Evolutionary conservation across 169 alveolate genomes (phyloP), one percentile per base, ranked within the genome.

Genomic region (Plasmodium falciparum): DNA sequence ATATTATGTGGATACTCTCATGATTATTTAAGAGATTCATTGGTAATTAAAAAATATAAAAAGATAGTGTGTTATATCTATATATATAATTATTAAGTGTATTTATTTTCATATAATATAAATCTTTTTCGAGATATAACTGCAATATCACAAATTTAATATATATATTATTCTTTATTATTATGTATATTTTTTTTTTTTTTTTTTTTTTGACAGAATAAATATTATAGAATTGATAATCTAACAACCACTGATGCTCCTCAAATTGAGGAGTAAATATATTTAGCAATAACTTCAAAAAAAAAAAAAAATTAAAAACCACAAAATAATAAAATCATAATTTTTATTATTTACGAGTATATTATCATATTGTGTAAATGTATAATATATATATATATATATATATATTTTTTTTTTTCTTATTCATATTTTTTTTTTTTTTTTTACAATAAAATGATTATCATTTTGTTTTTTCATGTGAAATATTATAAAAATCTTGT

Each of bases 1-100:
- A 83, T 83, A 43, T 65, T 83, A 39, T 83, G 91, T 49, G 91
- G 91, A 26, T 83, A 83, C 26, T 83, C 91, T 17, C 91, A 83
- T 63, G 91, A 83, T 47, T 83, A 83, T 49, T 63, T 83, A 65
- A 83, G 58, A 67, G 91, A 83, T 69, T 83, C 91, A n/a, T 49
- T 83, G 63, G 89, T 76, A 76, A 76, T 63, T 33, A 73, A 12
- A 17, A 62, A 62, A 24, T 17, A 56, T 56, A 56, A 12, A 9
- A 17, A 11, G n/a, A 56, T 56, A 56, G 17, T 17, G 17, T 56
- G 22, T 56, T 9, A 56, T 17, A 12, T 17, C 1, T 9, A 56
- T 56, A 56, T 56, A 54, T 52, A 52, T 52, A 39, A 39, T 39
- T 39, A 39, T 39, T 39, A 39, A 39, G 11, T 39, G 62, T 5